phyloP scores from a whole-genome alignment of 345 rosid species.

The Cardamine resedifolia region DNA sequence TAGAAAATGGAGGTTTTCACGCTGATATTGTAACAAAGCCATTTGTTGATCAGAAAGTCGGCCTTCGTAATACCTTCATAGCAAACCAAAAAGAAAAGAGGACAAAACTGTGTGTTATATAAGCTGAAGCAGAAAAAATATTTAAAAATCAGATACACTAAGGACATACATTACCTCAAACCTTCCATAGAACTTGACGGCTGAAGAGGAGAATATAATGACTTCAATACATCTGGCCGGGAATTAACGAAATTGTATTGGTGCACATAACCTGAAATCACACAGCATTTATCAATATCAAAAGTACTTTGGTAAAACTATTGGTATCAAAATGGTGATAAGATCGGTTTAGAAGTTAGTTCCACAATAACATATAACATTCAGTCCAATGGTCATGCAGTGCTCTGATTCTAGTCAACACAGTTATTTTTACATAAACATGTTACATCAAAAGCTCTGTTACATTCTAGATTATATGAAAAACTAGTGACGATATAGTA shows the following conservation, averaged over 20 bases:
- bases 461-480: background rate
- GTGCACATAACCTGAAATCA: slow-evolving; percentile 68
- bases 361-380: background rate
- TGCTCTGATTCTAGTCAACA: too few relatives aligned
- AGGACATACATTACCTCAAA: slow-evolving; percentile 55
- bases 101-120: background rate
- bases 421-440: too few relatives aligned
- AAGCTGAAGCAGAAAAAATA: background rate
- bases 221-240: slow-evolving; percentile 89
- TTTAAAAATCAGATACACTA: background rate
- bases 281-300: slow-evolving; percentile 12
- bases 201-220: slow-evolving; percentile 94
- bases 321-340: background rate
- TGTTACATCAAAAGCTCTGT: background rate
- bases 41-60: slow-evolving; percentile 96
- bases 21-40: slow-evolving; percentile 94
- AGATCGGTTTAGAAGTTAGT: background rate
- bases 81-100: background rate
- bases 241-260: slow-evolving; percentile 83
- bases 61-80: slow-evolving; percentile 77
- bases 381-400: background rate
- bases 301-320: background rate
- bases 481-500: background rate
- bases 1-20: slow-evolving; percentile 93
- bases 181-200: slow-evolving; percentile 90